Evolutionary conservation across 495 filamentous ascomycete species (phyloP).

Genomic region (Talaromyces trachyspermus): DNA sequence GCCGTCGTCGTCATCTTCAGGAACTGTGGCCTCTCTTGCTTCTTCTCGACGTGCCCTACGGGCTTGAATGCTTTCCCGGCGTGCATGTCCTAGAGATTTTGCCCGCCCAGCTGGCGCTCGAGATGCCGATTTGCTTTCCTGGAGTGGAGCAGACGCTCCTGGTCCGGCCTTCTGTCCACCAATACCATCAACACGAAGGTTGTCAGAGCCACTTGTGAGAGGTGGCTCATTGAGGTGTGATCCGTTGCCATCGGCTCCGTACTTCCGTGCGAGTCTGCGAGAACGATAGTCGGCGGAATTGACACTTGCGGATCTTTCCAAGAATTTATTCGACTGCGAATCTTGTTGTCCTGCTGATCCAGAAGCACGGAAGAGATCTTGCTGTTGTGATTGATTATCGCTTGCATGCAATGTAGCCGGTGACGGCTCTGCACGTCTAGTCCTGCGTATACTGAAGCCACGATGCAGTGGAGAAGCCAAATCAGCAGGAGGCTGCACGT

Average conservation of each 20-base stretch:
- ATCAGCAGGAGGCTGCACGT: constrained; percentile 67
- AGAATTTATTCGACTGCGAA: constrained; percentile 52
- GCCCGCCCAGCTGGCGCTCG: constrained; percentile 57
- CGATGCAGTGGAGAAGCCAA: constrained; percentile 55
- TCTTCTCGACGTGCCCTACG: constrained; percentile 62
- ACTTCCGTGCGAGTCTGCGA: constrained; percentile 53
- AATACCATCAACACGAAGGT: constrained; percentile 43
- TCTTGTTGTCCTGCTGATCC: constrained; percentile 41
- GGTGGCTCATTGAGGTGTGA: constrained; percentile 50
- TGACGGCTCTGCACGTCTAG: constrained; percentile 53
- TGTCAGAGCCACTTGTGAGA: constrained; percentile 72
- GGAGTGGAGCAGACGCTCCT: constrained; percentile 25
- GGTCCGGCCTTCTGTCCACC: constrained; percentile 31
- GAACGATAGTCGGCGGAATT: constrained; percentile 71
- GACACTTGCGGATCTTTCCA: constrained; percentile 79
- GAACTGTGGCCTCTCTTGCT: constrained; percentile 61
- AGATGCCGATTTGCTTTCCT: constrained; percentile 14
- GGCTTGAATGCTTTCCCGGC: constrained; percentile 85
- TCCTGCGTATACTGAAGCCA: constrained; percentile 73
- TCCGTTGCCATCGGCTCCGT: constrained; percentile 45
- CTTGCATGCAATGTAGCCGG: constrained; percentile 50
- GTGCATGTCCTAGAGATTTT: constrained; percentile 84
- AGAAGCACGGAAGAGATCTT: constrained; percentile 66
- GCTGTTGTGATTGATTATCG: constrained; percentile 61
- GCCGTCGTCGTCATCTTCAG: constrained; percentile 66